These are phyloP conservation scores for Rhynchospora tenuis DNA, from an alignment of 176 grass and related monocot genomes.

Conservation along the genomic window DNA sequence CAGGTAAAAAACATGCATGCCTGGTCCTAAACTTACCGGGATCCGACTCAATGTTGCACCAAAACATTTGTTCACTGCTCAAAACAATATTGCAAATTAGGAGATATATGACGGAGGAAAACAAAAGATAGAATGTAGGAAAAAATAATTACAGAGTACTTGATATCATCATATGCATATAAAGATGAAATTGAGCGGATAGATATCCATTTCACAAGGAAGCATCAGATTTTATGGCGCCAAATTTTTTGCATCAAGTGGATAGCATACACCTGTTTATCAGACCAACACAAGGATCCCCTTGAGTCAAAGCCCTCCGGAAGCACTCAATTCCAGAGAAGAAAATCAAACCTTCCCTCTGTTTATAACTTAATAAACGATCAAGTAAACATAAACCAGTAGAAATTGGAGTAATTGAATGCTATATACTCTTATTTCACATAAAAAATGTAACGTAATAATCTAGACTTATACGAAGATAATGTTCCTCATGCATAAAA, in stretches of 20 bases:
- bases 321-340: neutral
- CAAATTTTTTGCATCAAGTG: neutral
- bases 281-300: neutral
- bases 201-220: neutral
- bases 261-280: neutral
- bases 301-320: neutral
- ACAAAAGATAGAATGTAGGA: neutral
- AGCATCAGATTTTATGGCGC: neutral
- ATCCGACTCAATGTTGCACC: constrained; percentile 93
- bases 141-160: neutral
- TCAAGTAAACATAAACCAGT: neutral
- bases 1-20: neutral
- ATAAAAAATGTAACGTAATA: neutral
- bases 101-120: neutral
- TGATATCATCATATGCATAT: neutral
- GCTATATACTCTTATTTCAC: neutral
- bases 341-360: neutral
- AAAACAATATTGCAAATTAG: neutral
- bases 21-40: constrained; percentile 44
- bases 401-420: too few species aligned
- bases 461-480: too few species aligned
- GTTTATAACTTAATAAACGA: too few species aligned
- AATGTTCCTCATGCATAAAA: too few species aligned
- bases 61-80: constrained; percentile 49
- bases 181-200: neutral